Percentiles rank a stretch among this genome's conserved stretches.
These are phyloP conservation scores for Pseudonectria buxi DNA, from an alignment of 2,329 filamentous ascomycete species.

Conservation along the genomic window DNA sequence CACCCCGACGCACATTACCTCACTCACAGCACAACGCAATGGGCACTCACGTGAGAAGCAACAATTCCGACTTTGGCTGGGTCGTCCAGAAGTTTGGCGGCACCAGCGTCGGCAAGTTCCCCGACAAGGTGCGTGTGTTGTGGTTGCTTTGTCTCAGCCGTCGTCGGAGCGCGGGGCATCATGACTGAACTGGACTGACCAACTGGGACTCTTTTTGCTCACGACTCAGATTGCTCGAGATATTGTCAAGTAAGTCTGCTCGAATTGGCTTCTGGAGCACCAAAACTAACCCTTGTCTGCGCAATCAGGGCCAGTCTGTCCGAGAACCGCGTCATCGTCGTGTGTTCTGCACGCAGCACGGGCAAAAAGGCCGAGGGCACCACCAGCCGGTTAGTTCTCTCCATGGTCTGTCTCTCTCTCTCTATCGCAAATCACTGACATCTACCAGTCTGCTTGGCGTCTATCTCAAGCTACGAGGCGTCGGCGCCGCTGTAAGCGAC, in stretches of 20 bases:
- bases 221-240: constrained; percentile 32
- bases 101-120: constrained; percentile 92
- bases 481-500: constrained; percentile 46
- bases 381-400: constrained; percentile 72
- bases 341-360: constrained; percentile 91
- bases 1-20: no score
- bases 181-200: constrained; percentile 4
- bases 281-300: background rate
- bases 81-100: constrained; percentile 93
- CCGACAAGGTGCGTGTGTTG: constrained; percentile 52
- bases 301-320: constrained; percentile 41
- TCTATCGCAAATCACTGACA: no score
- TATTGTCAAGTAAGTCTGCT: constrained; percentile 38
- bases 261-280: no score
- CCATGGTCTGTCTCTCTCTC: constrained; percentile 5
- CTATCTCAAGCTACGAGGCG: constrained; percentile 48
- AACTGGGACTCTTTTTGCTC: constrained; percentile 1
- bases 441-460: constrained; percentile 52
- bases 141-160: constrained; percentile 6
- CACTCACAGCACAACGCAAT: constrained; percentile 14
- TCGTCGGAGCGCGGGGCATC: background rate
- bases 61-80: constrained; percentile 52
- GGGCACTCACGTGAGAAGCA: constrained; percentile 28
- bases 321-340: constrained; percentile 74
- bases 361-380: constrained; percentile 93